Percentiles rank a stretch among this genome's conserved stretches.
Evolutionary conservation across 352 stramenopile genomes (phyloP).

Genomic region (Bremia lactucae): DNA sequence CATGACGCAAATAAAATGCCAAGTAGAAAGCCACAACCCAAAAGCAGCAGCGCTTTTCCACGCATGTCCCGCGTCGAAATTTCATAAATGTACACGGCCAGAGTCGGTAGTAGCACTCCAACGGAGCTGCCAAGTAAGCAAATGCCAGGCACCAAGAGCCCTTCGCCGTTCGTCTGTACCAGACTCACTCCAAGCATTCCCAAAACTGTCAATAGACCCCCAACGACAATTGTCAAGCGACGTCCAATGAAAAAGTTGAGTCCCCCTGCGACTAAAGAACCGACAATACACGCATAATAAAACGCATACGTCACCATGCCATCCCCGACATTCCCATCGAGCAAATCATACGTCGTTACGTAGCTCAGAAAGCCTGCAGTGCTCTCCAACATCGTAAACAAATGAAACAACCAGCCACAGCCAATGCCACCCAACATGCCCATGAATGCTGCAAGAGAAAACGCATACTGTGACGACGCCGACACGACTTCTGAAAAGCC

Average conservation of each 20-base stretch:
- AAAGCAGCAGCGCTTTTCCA: slow-evolving; percentile 62
- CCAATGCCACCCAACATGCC: slow-evolving; percentile 54
- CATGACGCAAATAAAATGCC: slow-evolving; percentile 51
- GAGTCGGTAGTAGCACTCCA: slow-evolving; percentile 57
- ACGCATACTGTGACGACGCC: slow-evolving; percentile 78
- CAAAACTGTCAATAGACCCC: slow-evolving; percentile 51
- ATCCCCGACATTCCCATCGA: slow-evolving; percentile 45
- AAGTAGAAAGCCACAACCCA: slow-evolving; percentile 59
- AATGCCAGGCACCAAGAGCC: slow-evolving; percentile 55
- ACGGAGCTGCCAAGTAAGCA: slow-evolving; percentile 43
- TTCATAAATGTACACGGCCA: slow-evolving; percentile 81
- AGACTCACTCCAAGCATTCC: slow-evolving; percentile 62
- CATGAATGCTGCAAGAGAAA: slow-evolving; percentile 73
- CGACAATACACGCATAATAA: slow-evolving; percentile 42
- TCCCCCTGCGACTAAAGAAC: slow-evolving; percentile 37
- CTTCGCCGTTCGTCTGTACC: slow-evolving; percentile 38
- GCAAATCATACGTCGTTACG: slow-evolving; percentile 61
- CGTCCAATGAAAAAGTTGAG: slow-evolving; percentile 68
- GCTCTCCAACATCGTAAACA: slow-evolving; percentile 65
- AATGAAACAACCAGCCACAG: slow-evolving; percentile 70
- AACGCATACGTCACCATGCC: slow-evolving; percentile 63
- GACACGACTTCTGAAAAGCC: slow-evolving; percentile 80
- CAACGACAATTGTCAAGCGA: slow-evolving; percentile 60
- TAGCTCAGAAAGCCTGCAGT: slow-evolving; percentile 72
- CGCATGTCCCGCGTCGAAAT: slow-evolving; percentile 79